Base-by-base conservation (phyloP, 2,329 filamentous ascomycete genomes). In the Scopulariopsis brevicaulis region DNA sequence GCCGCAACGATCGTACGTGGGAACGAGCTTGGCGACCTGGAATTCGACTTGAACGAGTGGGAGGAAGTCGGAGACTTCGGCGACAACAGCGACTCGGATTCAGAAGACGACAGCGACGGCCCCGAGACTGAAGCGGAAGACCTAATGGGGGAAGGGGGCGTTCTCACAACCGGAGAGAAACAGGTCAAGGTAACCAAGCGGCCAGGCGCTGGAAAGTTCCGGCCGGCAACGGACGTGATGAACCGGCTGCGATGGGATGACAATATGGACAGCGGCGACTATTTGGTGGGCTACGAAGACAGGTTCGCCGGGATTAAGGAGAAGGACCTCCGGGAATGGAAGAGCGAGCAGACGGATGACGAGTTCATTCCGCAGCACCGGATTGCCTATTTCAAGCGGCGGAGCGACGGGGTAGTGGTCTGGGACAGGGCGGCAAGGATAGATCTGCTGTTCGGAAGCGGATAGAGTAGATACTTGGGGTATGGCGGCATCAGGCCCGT, bases 351-450 rank as follows among this genome's bases (percentile, higher is more conserved):
- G 67, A 84, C 82, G 35, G 78, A 85, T 62, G 81, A 85, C 60
- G 83, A 86, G 67, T 86, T 84, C 64, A 85, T 86, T 58, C 83
- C 83, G 7, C 80, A 85, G 68, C 82, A 85, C 64, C 74, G 83
- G 18, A 82, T 86, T 61, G 65, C 83, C 58, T 85, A 83, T 66
- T 85, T 86, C 64, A 81, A 77, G 67, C 72, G 76, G 12, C 75
- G 68, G 65, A 77, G 74, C 59, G 79, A 81, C 60, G 73, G 73
- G 0, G 66, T 65, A 4, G 67, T 78, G n/a, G 71, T 84, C 4
- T 85, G 83, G 82, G 80, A 85, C 63, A 70, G 78, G 60, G 73
- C 72, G 62, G 73, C 71, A 60, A 77, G 80, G 62, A 73, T 72
- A 54, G 82, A 84, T 64, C 67, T 73, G 46, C 64, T 85, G 46